Conservation (phyloP, 208 protist genomes). For the Leishmania tropica region DNA sequence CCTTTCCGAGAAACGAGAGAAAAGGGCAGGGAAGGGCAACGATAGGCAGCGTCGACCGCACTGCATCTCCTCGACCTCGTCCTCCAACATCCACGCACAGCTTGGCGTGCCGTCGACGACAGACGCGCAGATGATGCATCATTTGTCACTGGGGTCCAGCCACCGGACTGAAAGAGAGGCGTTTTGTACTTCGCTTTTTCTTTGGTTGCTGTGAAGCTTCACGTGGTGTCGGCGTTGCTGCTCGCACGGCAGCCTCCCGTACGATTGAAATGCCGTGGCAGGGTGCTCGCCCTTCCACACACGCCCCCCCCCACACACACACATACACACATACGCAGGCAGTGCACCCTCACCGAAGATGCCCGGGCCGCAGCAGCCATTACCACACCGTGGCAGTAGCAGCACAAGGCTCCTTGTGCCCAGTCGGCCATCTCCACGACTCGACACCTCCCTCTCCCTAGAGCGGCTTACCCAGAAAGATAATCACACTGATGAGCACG, state of each 20-base stretch:
- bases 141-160: neutral
- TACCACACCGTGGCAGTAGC: too few species aligned
- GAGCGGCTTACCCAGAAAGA: constrained; percentile 46
- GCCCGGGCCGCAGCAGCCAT: too few species aligned
- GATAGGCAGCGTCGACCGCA: neutral
- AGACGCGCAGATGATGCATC: neutral
- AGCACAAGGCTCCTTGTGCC: too few species aligned
- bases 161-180: neutral
- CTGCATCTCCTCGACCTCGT: neutral
- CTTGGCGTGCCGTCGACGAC: neutral
- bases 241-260: neutral
- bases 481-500: constrained; percentile 56
- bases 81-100: neutral
- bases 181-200: neutral
- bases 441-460: neutral
- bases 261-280: neutral
- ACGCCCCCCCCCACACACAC: neutral
- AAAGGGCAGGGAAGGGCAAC: neutral
- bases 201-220: neutral
- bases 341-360: too few species aligned
- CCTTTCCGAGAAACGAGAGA: neutral
- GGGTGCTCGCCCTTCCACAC: neutral
- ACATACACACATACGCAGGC: neutral
- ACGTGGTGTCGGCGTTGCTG: neutral
- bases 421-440: neutral